Conservation (phyloP, 371 early-diverging fungal species). For the Rhizomucor pusillus region DNA sequence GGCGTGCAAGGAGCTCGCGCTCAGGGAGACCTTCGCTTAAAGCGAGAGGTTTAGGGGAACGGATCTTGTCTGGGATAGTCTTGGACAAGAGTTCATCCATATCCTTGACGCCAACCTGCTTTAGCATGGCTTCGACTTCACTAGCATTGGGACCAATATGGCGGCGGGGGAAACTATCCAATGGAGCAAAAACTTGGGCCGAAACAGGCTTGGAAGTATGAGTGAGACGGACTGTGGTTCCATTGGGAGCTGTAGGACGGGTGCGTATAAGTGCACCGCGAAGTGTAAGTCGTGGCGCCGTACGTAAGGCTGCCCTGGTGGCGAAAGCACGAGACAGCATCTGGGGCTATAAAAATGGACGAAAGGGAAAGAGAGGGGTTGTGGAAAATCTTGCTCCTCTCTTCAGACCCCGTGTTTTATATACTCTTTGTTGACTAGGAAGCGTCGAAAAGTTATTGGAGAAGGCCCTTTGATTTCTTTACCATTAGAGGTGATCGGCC, state of each 20-base stretch:
- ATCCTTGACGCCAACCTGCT: constrained; percentile 67
- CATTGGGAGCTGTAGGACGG: not conserved
- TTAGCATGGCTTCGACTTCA: constrained; percentile 81
- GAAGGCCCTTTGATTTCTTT: constrained; percentile 8
- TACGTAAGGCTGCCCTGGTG: constrained; percentile 1
- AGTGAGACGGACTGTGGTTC: constrained; percentile 24
- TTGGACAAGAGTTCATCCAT: constrained; percentile 80
- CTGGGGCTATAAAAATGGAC: not conserved
- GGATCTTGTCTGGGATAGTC: constrained; percentile 85
- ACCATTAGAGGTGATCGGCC: constrained; percentile 23
- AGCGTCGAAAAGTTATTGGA: constrained; percentile 12
- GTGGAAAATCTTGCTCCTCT: not conserved
- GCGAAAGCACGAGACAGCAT: constrained; percentile 14
- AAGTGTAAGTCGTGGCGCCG: constrained; percentile 1
- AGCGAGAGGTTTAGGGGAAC: constrained; percentile 63
- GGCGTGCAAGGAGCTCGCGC: constrained; percentile 75
- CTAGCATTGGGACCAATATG: constrained; percentile 83
- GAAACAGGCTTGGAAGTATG: constrained; percentile 33
- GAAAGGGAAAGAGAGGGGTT: constrained; percentile 10
- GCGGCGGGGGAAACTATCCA: constrained; percentile 79
- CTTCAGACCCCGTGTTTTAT: not conserved
- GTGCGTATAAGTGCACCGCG: constrained; percentile 5
- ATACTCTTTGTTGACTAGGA: not conserved
- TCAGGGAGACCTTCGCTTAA: constrained; percentile 74
- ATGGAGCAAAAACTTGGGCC: constrained; percentile 48